Base-by-base conservation (phyloP, 345 rosid species). In the Dimocarpus longan region DNA sequence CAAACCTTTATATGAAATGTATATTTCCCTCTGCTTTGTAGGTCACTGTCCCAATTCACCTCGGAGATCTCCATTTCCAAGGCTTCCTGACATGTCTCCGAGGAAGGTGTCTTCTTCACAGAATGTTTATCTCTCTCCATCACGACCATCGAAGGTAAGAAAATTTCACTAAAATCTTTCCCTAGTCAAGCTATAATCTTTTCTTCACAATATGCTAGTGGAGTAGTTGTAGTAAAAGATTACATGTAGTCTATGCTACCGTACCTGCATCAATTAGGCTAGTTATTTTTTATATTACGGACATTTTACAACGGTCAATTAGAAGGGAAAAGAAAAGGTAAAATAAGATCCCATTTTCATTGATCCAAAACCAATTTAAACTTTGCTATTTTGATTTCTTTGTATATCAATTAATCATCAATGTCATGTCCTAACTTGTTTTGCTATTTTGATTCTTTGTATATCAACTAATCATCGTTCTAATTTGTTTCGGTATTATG, bases 61-160 rank as follows among this genome's bases (percentile, higher is more conserved):
- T 22, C 90, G 85, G 80, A 85, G 85, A 48, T 85, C 93, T 64
- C 85, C 90, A 68, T 95, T 95, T 84, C 97, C 95, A 77, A 91
- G 79, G 81, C 90, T 95, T 62, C 98, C 98, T 32, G 97, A 93
- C 79, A 91, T 95, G 95, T 95, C 98, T 43, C 98, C 98, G 0
- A 95, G 91, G 84, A 93, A 93, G 87, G 91, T 93, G 56, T 95
- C 98, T 43, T 87, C 98, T 50, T 82, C 85, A 39, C 98, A 88
- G 80, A 93, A 95, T 71, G 95, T 95, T 19, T 95, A 93, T 71
- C 93, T 92, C 68, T 95, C 98, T 82, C 98, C 98, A 10, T 82
- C 93, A 79, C 87, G 92, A 12, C 82, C 97, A 62, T 91, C 99
- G 66, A 95, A 95, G 97, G 98, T 93, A 86, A 60, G 28, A 26